A percentile compares a stretch with the other conserved stretches of the same genome.
phyloP scores from a whole-genome alignment of 306 rosid species.

The Nissolia schottii region DNA sequence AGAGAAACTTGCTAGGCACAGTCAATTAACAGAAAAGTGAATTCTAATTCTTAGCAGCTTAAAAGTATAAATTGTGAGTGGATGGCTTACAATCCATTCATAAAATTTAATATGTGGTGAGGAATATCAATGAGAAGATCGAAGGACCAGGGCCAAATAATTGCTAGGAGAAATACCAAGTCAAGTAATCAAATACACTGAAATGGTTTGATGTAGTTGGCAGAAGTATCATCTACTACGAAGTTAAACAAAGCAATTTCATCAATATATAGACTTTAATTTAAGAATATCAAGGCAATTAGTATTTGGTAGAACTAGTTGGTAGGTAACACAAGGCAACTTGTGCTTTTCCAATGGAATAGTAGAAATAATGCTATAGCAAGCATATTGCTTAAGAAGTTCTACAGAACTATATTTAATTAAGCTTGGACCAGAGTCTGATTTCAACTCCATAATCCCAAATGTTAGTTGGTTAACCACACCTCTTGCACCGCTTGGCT shows the following conservation, averaged over 20 bases:
- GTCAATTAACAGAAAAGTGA: not conserved
- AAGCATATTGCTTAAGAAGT: conserved; percentile 3
- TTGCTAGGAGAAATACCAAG: not conserved
- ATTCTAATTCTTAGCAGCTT: not conserved
- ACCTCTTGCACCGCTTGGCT: conserved; percentile 93
- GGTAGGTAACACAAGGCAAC: not conserved
- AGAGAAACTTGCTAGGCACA: not conserved
- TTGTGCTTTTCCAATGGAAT: not conserved
- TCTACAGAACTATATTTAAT: not conserved
- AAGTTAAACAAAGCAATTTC: not conserved
- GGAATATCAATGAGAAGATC: not conserved
- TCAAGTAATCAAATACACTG: not conserved
- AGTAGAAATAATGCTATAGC: not conserved
- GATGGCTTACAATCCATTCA: not conserved
- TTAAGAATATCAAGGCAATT: not conserved
- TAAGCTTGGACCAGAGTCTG: not conserved
- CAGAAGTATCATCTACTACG: not conserved
- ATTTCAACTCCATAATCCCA: not conserved
- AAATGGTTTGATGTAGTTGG: not conserved
- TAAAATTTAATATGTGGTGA: not conserved
- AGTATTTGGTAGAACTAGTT: not conserved
- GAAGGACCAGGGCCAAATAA: not conserved
- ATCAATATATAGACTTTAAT: not conserved
- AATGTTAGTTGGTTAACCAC: conserved; percentile 18
- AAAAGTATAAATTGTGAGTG: not conserved